Base-by-base conservation (phyloP, 306 rosid genomes). In the Inga laurina region DNA sequence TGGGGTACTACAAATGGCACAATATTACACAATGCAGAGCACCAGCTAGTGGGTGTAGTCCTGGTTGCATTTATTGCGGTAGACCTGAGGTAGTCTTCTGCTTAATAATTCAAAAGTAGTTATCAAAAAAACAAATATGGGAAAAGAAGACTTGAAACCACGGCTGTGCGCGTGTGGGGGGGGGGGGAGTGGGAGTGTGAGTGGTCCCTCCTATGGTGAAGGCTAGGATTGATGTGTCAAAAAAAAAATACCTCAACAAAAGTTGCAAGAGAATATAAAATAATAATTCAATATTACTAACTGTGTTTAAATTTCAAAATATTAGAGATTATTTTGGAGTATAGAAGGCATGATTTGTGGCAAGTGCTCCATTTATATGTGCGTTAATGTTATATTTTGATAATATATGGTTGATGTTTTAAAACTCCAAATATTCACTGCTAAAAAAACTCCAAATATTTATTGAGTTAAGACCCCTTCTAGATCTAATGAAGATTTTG, bases 161-260 rank as follows among this genome's bases (percentile, higher is more conserved):
- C 0, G 27, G 27, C 1, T 27, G 27, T 27, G 27, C 1, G 27
- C 1, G 27, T 27, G 27, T 27, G 27, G 27, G 27, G 27, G 1
- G 0, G 0, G 1, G 0, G 27, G 27, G 0, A 1, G 0, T 27
- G 27, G 0, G 27, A 0, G 27, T 1, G 27, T 27, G 27, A 27
- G 27, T 27, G 27, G 27, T 27, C 27, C 27, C 0, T 27, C 27
- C 27, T 0, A 27, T 27, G 27, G 0, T 27, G 27, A 27, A 37
- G 7, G 39, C 7, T 37, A 37, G 39, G 39, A 37, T 37, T 4
- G 39, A 37, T 37, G 39, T 37, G 39, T 37, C 4, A 37, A 4
- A 37, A 37, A 37, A 37, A 37, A 37, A 19, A 5, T 16, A 3
- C 19, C 27, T 56, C 62, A 21, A 56, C 4, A 7, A 56, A 56